These are phyloP conservation scores for Cucurbita moschata DNA, from an alignment of 306 rosid species.

Conservation along the genomic window DNA sequence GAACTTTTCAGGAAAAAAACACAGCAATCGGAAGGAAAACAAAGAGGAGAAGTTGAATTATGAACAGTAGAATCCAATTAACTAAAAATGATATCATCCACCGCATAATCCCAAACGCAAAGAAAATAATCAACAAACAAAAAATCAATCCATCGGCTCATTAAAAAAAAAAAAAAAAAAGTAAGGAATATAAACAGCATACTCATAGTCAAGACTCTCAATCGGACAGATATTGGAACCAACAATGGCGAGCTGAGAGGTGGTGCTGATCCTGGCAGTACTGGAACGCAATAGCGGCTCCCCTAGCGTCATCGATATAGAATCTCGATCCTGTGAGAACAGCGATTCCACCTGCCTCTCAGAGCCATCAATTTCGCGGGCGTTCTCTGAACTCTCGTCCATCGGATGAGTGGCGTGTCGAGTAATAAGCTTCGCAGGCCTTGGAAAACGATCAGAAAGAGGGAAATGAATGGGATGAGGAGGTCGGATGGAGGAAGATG, in stretches of 20 bases:
- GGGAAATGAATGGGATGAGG: neutral
- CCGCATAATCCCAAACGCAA: neutral
- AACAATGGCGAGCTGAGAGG: constrained; percentile 63
- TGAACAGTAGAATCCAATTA: neutral
- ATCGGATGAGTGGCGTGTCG: neutral
- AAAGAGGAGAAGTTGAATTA: neutral
- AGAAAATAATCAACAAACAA: neutral
- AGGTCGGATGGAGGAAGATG: neutral
- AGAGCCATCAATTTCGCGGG: neutral
- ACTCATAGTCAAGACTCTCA: constrained; percentile 88
- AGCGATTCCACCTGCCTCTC: constrained; percentile 12
- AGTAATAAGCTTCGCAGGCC: neutral
- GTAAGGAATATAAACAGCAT: neutral
- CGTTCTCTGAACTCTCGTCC: neutral
- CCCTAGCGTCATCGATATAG: neutral
- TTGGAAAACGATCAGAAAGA: neutral
- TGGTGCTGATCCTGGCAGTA: constrained; percentile 38
- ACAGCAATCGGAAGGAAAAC: neutral
- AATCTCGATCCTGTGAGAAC: neutral
- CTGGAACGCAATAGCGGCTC: constrained; percentile 35
- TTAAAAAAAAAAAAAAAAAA: neutral
- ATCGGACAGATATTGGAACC: constrained; percentile 60
- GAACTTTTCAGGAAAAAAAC: neutral
- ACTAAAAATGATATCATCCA: neutral
- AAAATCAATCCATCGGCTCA: neutral